phyloP scores from a whole-genome alignment of 768 basidiomycete genomes.

The Sarcodon sp. region DNA sequence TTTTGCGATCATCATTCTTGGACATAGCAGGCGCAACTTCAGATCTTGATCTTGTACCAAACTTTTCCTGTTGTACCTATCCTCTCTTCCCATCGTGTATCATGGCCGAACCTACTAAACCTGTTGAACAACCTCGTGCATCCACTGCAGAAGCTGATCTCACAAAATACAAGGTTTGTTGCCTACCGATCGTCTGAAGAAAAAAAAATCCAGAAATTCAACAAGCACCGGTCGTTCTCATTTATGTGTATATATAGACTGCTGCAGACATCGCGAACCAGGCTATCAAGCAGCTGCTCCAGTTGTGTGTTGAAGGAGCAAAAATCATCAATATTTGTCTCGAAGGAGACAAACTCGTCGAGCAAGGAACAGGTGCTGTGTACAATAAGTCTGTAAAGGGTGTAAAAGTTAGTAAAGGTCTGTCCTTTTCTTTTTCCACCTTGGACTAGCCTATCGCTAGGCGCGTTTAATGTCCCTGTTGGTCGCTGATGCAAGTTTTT shows the following conservation, averaged over 20 bases:
- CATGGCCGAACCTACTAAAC: constrained; percentile 54
- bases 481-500: not conserved
- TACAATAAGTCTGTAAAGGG: constrained; percentile 90
- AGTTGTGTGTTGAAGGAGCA: constrained; percentile 65
- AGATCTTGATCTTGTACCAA: not conserved
- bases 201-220: not conserved
- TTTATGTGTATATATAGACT: constrained; percentile 31
- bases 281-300: constrained; percentile 78
- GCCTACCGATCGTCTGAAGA: not conserved
- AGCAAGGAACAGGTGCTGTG: constrained; percentile 70
- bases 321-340: constrained; percentile 84
- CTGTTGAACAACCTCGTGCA: constrained; percentile 11
- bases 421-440: constrained; percentile 12
- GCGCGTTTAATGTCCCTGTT: not conserved
- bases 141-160: constrained; percentile 54
- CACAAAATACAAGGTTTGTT: constrained; percentile 75
- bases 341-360: constrained; percentile 89
- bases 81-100: not conserved
- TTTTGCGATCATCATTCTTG: not conserved
- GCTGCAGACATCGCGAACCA: constrained; percentile 84
- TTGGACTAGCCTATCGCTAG: constrained; percentile 1
- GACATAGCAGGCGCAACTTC: not conserved
- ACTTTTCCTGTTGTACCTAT: not conserved
- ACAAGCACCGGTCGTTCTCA: not conserved
- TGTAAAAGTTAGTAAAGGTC: constrained; percentile 80